Evolutionary conservation across 257 asterid species (phyloP).

Genomic region (Lycium ferocissimum): DNA sequence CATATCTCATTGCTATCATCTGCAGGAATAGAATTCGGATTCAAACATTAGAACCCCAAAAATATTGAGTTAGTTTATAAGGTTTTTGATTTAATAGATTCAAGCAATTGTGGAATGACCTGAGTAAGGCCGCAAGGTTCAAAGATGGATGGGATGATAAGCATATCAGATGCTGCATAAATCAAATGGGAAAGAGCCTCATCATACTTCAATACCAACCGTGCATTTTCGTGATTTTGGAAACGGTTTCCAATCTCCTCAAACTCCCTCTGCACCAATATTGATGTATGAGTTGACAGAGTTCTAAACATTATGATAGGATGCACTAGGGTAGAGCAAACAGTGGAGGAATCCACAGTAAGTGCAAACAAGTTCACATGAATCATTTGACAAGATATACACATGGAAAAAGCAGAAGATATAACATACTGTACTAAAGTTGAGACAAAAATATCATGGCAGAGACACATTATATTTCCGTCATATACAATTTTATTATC

Average conservation of each 20-base stretch:
- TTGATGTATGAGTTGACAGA: constrained; percentile 28
- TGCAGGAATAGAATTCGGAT: constrained; percentile 39
- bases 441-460: constrained; percentile 16
- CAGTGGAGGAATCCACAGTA: neutral
- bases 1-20: constrained; percentile 99
- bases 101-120: constrained; percentile 51
- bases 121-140: constrained; percentile 99
- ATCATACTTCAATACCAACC: constrained; percentile 82
- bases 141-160: constrained; percentile 91
- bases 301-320: constrained; percentile 20
- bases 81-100: constrained; percentile 17
- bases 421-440: neutral
- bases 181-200: constrained; percentile 86
- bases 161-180: constrained; percentile 94
- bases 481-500: neutral
- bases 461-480: neutral
- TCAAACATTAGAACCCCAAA: neutral
- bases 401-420: constrained; percentile 5
- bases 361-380: constrained; percentile 22
- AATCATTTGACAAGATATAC: neutral
- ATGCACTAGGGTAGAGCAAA: neutral
- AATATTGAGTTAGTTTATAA: constrained; percentile 5
- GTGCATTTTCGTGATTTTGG: constrained; percentile 69
- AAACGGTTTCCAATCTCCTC: constrained; percentile 76
- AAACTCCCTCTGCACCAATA: constrained; percentile 79